Base-by-base conservation (phyloP, 2,329 filamentous ascomycete genomes). In the Chrysoporthe puriensis region DNA sequence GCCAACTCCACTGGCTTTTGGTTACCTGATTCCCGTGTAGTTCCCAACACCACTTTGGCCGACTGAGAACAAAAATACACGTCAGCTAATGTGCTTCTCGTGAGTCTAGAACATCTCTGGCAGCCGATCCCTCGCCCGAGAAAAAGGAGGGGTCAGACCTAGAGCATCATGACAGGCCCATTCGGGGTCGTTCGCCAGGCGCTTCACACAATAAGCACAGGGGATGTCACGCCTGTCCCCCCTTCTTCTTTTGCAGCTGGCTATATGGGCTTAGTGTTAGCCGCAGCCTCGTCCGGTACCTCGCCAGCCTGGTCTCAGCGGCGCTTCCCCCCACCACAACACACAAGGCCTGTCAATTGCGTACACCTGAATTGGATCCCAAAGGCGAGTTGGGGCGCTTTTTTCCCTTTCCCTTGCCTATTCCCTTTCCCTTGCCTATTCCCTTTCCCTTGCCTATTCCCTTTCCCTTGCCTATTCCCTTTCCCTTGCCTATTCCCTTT, bases 101-200 rank as follows among this genome's bases (percentile, higher is more conserved):
- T 26, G n/a, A 60, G 34, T 62, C n/a, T 32, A 21, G 32, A 2
- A 7, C 13, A n/a, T 60, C 3, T 44, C 4, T 40, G 16, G 14
- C 36, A 63, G 60, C 40, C 4, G 11, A 21, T 43, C 26, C 5
- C 44, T 1, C 14, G 1, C 11, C 36, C 6, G 26, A 34, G 32
- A 11, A 34, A 14, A 57, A 21, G 1, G 14, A 43, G 26, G 40
- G 11, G 26, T 58, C 64, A 52, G 54, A 64, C 68, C 62, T 26
- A 62, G 0, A 32, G 65, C 68, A 59, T 69, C 62, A 42, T 64
- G 58, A 21, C 68, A 69, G 7, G 52, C 43, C 68, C 68, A 67
- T 14, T 36, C 60, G 9, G 68, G 65, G 4, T 67, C 68, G 21
- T 67, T 64, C 13, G 61, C 65, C 26, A 69, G 57, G 5, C 64